Base-by-base conservation (phyloP, 441 rosid species). In the Syzygium syzygioides region DNA sequence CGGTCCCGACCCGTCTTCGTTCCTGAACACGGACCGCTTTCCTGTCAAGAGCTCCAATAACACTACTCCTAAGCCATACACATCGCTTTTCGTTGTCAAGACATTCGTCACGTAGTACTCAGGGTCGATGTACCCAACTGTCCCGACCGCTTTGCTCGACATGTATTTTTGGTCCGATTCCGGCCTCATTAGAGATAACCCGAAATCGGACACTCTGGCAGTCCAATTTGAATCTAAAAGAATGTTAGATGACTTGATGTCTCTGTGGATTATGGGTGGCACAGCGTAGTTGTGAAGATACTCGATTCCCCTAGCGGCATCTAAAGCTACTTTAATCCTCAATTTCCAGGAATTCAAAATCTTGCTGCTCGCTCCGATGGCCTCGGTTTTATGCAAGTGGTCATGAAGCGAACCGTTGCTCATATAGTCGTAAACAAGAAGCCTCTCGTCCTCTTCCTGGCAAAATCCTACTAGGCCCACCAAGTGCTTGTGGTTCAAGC, bases 71-170 rank as follows among this genome's bases (percentile, higher is more conserved):
- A 98, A 90, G 1, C 99, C 97, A 15, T 98, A 96, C 14, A 98
- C 98, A n/a, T 98, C 99, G 41, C 98, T 98, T 93, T 96, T 96
- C 2, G 94, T 93, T 0, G 99, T 97, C 86, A 98, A 85, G 20
- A 95, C 96, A 55, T 95, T 94, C 20, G 94, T 90, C 26, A 94
- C 96, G 20, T 95, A 95, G 91, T 96, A 98, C 87, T 98, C 99
- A 0, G 99, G 99, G 91, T 98, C 99, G 10, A 98, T 98, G 92
- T 98, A 98, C 37, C 99, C 99, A 5, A 96, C 97, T 13, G 99
- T 97, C 60, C 98, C 99, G 0, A 95, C 99, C 2, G 99, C 98
- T 87, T 94, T 94, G 90, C 90, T 93, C 7, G 96, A 94, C 89
- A 91, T 85, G 86, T 90, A 89, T 57, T 94, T 96, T 25, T 89